Conservation (phyloP, 441 rosid genomes). For the Isatis lusitanica region DNA sequence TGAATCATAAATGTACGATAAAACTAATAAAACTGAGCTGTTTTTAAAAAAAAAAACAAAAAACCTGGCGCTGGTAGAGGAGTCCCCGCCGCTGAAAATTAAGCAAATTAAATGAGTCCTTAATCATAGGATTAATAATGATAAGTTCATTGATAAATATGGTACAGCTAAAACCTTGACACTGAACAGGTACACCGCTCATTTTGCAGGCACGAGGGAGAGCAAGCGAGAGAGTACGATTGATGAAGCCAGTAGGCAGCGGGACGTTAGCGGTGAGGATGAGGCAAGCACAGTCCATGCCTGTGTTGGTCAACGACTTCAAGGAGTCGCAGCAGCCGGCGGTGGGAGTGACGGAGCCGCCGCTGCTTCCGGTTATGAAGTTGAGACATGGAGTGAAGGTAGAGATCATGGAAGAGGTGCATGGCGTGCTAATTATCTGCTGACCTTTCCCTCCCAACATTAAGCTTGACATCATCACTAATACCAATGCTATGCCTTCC, state of each 20-base stretch:
- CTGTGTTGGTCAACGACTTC: slow-evolving; percentile 46
- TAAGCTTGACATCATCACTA: slow-evolving; percentile 36
- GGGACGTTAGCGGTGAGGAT: slow-evolving; percentile 70
- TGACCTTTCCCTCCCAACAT: slow-evolving; percentile 44
- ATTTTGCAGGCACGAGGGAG: slow-evolving; percentile 73
- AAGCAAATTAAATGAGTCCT: slow-evolving; percentile 15
- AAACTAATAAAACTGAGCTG: background rate
- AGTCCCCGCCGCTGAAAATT: slow-evolving; percentile 62
- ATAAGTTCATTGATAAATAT: background rate
- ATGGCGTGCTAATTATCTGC: slow-evolving; percentile 58
- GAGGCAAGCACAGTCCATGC: slow-evolving; percentile 71
- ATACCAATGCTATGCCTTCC: slow-evolving; percentile 37
- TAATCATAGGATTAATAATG: background rate
- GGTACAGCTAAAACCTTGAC: slow-evolving; percentile 53
- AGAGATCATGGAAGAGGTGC: slow-evolving; percentile 70
- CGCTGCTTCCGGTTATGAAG: slow-evolving; percentile 72
- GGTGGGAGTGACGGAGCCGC: slow-evolving; percentile 58
- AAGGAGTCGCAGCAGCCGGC: slow-evolving; percentile 60
- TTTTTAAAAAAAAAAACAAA: background rate
- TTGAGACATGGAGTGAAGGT: slow-evolving; percentile 80
- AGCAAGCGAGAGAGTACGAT: slow-evolving; percentile 56
- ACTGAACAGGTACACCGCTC: slow-evolving; percentile 59
- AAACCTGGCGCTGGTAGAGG: slow-evolving; percentile 74
- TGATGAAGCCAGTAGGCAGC: slow-evolving; percentile 57
- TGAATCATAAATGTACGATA: background rate